Percentiles rank a stretch among this genome's conserved stretches.
Evolutionary conservation across 495 filamentous ascomycete genomes (phyloP).

Genomic region (Neurospora sp.): DNA sequence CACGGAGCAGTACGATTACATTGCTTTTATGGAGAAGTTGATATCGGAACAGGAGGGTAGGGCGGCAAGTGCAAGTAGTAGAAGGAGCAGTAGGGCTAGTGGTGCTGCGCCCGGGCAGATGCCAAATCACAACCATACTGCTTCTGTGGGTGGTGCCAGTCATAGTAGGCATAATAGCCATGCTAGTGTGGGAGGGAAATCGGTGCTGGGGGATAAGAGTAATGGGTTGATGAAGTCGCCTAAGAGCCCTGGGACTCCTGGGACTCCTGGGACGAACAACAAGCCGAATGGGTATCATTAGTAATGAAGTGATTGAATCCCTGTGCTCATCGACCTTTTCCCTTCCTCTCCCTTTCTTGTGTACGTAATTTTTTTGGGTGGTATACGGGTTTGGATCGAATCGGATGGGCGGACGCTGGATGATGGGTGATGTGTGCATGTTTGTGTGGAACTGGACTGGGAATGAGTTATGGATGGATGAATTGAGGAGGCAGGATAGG

Average conservation of each 20-base stretch:
- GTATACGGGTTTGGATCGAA: neutral
- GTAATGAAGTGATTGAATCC: neutral
- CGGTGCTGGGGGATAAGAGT: slow-evolving; percentile 16
- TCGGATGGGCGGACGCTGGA: neutral
- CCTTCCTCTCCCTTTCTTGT: neutral
- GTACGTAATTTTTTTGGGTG: neutral
- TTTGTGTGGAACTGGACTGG: too few species aligned
- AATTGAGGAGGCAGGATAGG: neutral
- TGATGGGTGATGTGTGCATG: neutral
- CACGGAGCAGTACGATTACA: slow-evolving; percentile 77
- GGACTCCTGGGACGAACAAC: neutral
- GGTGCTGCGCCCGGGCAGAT: neutral
- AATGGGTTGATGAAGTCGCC: slow-evolving; percentile 24
- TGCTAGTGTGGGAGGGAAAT: neutral
- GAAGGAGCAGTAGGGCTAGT: neutral
- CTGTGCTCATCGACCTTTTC: neutral
- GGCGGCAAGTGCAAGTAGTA: slow-evolving; percentile 1
- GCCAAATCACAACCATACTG: neutral
- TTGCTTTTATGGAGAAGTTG: slow-evolving; percentile 83
- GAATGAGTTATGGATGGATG: neutral
- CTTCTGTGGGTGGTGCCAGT: neutral
- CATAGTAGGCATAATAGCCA: neutral
- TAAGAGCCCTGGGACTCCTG: slow-evolving; percentile 6
- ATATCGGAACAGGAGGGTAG: slow-evolving; percentile 23
- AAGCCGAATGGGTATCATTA: slow-evolving; percentile 9